phyloP scores from a whole-genome alignment of 179 eudicot species.

The Camellia oleifera region DNA sequence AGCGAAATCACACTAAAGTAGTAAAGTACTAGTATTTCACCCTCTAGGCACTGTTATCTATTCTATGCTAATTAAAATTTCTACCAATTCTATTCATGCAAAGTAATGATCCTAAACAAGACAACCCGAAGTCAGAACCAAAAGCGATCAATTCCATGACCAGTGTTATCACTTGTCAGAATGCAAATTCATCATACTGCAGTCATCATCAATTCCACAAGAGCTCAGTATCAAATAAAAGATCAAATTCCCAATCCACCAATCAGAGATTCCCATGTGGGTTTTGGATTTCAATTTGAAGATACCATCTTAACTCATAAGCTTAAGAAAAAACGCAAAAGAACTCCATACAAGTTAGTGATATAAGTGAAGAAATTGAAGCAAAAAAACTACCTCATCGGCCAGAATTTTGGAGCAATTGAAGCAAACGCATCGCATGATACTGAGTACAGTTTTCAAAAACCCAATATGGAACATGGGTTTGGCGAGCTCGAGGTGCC shows the following conservation, averaged over 20 bases:
- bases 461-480: conserved; percentile 97
- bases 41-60: too few relatives aligned
- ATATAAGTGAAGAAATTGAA: not conserved
- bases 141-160: not conserved
- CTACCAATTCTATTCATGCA: not conserved
- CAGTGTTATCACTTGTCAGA: not conserved
- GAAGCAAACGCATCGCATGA: conserved; percentile 95
- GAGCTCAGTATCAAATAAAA: not conserved
- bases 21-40: too few relatives aligned
- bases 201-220: not conserved
- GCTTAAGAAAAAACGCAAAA: not conserved
- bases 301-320: not conserved
- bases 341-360: not conserved
- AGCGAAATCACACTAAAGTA: too few relatives aligned
- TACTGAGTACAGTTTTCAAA: conserved; percentile 81
- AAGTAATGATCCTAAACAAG: not conserved
- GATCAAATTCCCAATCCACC: not conserved
- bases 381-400: conserved; percentile 60
- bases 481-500: conserved; percentile 97
- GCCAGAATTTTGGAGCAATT: conserved; percentile 90
- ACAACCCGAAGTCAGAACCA: not conserved
- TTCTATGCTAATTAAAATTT: not conserved
- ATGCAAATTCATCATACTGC: not conserved
- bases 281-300: not conserved
- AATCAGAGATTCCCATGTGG: not conserved